phyloP scores from a whole-genome alignment of 1,284 basidiomycete species.

The Psilocybe mexicana region DNA sequence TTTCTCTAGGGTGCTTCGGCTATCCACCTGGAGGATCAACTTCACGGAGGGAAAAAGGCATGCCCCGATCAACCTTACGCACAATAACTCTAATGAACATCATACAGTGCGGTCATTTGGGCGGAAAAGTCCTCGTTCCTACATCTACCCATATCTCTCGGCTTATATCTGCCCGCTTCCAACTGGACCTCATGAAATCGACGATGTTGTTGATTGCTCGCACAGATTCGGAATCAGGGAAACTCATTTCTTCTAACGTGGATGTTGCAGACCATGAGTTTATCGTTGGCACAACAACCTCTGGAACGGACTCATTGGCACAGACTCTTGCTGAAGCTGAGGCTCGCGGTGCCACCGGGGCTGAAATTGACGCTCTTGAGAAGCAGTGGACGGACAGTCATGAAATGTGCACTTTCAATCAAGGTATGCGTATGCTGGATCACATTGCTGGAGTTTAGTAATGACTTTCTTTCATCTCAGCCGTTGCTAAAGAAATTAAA shows the following conservation, averaged over 20 bases:
- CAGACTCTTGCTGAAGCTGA: slow-evolving; percentile 79
- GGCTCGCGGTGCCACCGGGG: slow-evolving; percentile 62
- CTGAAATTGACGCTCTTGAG: slow-evolving; percentile 78
- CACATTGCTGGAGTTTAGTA: neutral
- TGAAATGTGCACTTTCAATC: slow-evolving; percentile 79
- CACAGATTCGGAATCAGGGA: slow-evolving; percentile 91
- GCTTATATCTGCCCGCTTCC: slow-evolving; percentile 82
- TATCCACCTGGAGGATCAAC: slow-evolving; percentile 91
- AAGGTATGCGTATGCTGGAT: slow-evolving; percentile 52
- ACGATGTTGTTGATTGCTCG: slow-evolving; percentile 90
- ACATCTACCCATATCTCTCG: slow-evolving; percentile 85
- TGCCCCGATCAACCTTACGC: neutral
- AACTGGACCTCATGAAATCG: slow-evolving; percentile 85
- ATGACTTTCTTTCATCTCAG: slow-evolving; percentile 34
- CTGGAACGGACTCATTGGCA: slow-evolving; percentile 61
- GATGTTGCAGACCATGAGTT: slow-evolving; percentile 81
- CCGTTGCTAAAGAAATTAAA: slow-evolving; percentile 61
- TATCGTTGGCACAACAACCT: slow-evolving; percentile 70
- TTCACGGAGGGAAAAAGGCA: slow-evolving; percentile 89
- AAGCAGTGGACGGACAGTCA: slow-evolving; percentile 76
- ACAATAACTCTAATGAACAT: neutral
- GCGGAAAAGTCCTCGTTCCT: slow-evolving; percentile 92
- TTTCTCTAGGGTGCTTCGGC: slow-evolving; percentile 74
- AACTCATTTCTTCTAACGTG: slow-evolving; percentile 82
- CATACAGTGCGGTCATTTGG: slow-evolving; percentile 81